Percentiles rank a stretch among this genome's conserved stretches.
Conservation (phyloP, 331 rosid species). For the Malus hybrid region DNA sequence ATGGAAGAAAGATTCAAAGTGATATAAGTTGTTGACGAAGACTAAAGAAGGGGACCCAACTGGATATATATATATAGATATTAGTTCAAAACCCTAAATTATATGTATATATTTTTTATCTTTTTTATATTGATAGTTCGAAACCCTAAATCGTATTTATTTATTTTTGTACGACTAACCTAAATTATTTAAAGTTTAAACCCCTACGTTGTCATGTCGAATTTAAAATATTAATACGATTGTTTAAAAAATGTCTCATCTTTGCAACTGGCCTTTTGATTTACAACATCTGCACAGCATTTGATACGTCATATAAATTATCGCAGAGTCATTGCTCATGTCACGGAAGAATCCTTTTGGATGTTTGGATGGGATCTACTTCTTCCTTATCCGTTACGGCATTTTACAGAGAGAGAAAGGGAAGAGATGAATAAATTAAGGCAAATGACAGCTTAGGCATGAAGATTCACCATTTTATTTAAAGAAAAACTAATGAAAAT, state of each 20-base stretch:
- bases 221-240: no score
- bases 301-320: background rate
- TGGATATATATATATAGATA: background rate
- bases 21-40: background rate
- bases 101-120: background rate
- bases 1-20: no score
- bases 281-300: conserved; percentile 3
- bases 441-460: conserved; percentile 3
- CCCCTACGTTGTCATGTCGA: no score
- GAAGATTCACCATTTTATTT: background rate
- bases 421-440: background rate
- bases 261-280: background rate
- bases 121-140: no score
- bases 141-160: no score
- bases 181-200: no score
- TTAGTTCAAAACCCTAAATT: background rate
- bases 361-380: background rate
- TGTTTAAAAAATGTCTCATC: no score
- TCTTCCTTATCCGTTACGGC: conserved; percentile 21
- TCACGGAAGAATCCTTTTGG: background rate
- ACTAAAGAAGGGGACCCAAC: background rate
- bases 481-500: no score
- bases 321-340: background rate
- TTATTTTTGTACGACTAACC: no score
- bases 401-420: background rate